Evolutionary conservation across 2,329 filamentous ascomycete genomes (phyloP).

Genomic region (Immersiporthe knoxdaviesiana): DNA sequence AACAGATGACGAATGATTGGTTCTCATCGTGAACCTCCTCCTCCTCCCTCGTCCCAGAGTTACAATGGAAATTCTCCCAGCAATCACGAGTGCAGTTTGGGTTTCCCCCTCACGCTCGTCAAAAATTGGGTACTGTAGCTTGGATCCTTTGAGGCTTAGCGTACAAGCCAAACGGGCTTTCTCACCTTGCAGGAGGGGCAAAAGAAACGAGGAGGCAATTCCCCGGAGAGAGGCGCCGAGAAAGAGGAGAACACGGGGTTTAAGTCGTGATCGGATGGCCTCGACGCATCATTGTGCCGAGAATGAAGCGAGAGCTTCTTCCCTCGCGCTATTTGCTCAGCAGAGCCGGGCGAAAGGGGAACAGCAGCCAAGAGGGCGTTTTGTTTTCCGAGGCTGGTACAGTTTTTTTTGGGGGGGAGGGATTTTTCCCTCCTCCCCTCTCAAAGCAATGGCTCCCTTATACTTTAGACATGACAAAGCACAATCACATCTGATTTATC

Average conservation of each 20-base stretch:
- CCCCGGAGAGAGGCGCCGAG: neutral
- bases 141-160: conserved; percentile 11
- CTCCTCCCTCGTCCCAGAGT: conserved; percentile 2
- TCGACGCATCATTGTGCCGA: conserved; percentile 28
- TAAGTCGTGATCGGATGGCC: conserved; percentile 8
- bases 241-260: neutral
- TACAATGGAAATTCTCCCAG: conserved; percentile 23
- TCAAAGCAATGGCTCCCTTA: too few relatives aligned
- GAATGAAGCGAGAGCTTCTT: too few relatives aligned
- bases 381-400: too few relatives aligned
- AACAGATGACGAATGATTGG: neutral
- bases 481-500: too few relatives aligned
- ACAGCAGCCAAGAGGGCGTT: too few relatives aligned
- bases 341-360: too few relatives aligned
- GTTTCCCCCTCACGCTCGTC: neutral
- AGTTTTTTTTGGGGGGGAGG: too few relatives aligned
- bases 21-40: too few relatives aligned
- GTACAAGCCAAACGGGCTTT: neutral
- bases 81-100: conserved; percentile 25
- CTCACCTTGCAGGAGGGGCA: too few relatives aligned
- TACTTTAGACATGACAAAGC: too few relatives aligned
- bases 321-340: neutral
- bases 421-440: too few relatives aligned
- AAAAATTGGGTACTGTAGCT: neutral
- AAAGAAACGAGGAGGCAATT: neutral